A percentile compares a stretch with the other conserved stretches of the same genome.
These are phyloP conservation scores for Eruca vesicaria DNA, from an alignment of 441 rosid genomes.

Conservation along the genomic window DNA sequence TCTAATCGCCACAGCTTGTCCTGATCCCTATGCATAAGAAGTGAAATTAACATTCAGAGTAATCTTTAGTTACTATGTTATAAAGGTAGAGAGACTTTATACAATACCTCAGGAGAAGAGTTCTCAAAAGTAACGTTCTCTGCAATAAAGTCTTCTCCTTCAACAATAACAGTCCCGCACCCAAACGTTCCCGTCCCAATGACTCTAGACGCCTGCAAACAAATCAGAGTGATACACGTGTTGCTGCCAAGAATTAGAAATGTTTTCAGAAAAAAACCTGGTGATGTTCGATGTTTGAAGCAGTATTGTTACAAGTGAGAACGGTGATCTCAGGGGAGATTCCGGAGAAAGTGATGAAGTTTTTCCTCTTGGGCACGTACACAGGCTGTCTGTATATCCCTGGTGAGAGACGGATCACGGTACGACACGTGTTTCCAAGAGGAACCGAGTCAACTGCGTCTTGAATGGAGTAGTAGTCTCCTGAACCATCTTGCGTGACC, in stretches of 20 bases:
- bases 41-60: background rate
- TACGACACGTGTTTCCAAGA: slow-evolving; percentile 64
- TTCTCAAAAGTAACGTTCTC: slow-evolving; percentile 97
- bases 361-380: slow-evolving; percentile 92
- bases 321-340: slow-evolving; percentile 65
- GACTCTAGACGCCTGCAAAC: slow-evolving; percentile 55
- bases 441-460: slow-evolving; percentile 90
- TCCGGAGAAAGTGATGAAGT: slow-evolving; percentile 84
- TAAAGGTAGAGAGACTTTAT: slow-evolving; percentile 11
- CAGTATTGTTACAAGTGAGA: slow-evolving; percentile 84
- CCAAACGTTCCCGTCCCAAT: slow-evolving; percentile 99
- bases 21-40: slow-evolving; percentile 64
- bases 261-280: slow-evolving; percentile 45
- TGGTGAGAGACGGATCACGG: slow-evolving; percentile 73
- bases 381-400: slow-evolving; percentile 82
- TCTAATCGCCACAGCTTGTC: slow-evolving; percentile 94
- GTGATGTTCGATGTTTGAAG: slow-evolving; percentile 78
- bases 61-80: background rate
- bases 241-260: background rate
- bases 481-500: slow-evolving; percentile 76
- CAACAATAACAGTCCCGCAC: slow-evolving; percentile 87
- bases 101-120: slow-evolving; percentile 73
- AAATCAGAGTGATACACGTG: slow-evolving; percentile 7
- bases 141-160: slow-evolving; percentile 95
- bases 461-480: slow-evolving; percentile 71